Conservation (phyloP, 2,329 filamentous ascomycete genomes). For the Sphaerulina musiva region DNA sequence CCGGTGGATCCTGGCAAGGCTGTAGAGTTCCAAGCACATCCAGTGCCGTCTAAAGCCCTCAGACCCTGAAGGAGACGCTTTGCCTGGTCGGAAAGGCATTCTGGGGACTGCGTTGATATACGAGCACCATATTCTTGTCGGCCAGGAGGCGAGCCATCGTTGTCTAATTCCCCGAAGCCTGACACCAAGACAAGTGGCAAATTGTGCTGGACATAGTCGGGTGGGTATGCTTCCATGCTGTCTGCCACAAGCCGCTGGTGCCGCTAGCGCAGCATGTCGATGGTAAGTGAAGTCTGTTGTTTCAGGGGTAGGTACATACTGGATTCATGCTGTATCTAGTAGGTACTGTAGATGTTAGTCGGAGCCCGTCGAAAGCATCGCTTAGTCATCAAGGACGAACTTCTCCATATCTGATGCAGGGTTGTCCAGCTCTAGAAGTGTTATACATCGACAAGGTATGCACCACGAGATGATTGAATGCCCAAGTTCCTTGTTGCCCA, state of each 20-base stretch:
- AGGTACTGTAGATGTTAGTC: no score
- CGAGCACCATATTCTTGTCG: slow-evolving; percentile 28
- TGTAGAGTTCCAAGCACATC: slow-evolving; percentile 26
- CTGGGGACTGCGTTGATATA: slow-evolving; percentile 22
- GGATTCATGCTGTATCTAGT: no score
- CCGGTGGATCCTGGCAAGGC: slow-evolving; percentile 25
- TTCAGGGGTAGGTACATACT: background rate
- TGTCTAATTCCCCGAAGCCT: slow-evolving; percentile 53
- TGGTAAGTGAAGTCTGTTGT: background rate
- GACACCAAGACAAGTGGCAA: slow-evolving; percentile 77
- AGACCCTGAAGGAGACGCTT: slow-evolving; percentile 52
- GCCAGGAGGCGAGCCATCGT: slow-evolving; percentile 22
- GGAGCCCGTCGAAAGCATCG: no score
- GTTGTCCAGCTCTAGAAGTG: background rate
- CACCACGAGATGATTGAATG: slow-evolving; percentile 15
- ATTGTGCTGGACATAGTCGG: slow-evolving; percentile 77
- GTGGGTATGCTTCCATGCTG: slow-evolving; percentile 70
- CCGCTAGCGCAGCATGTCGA: slow-evolving; percentile 1
- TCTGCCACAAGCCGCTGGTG: background rate
- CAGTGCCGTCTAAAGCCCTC: slow-evolving; percentile 42
- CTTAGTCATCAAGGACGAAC: no score
- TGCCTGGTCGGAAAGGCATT: slow-evolving; percentile 36
- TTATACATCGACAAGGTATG: background rate
- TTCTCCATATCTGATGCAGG: no score
- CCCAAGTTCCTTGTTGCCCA: slow-evolving; percentile 33